phyloP scores from a whole-genome alignment of 768 basidiomycete species.

The Tremella yokohamensis region DNA sequence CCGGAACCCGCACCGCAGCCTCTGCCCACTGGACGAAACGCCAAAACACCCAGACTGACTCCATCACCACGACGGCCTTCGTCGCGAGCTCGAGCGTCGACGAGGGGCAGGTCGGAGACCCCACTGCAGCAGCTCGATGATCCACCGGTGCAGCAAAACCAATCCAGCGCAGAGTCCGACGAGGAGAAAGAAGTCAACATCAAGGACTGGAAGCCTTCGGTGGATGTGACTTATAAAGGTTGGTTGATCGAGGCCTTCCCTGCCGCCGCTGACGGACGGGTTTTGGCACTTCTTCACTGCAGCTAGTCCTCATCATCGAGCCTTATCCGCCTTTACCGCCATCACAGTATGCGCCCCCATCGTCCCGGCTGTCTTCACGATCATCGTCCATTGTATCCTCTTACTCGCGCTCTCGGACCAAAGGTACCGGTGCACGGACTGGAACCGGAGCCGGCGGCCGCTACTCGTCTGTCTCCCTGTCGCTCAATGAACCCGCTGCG shows the following conservation, averaged over 20 bases:
- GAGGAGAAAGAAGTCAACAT: conserved; percentile 30
- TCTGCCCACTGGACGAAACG: too few relatives aligned
- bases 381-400: conserved; percentile 40
- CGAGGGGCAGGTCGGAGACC: neutral
- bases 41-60: conserved; percentile 8
- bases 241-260: conserved; percentile 1
- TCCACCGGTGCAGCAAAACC: too few relatives aligned
- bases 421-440: conserved; percentile 10
- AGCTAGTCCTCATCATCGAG: conserved; percentile 49
- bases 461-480: conserved; percentile 27
- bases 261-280: conserved; percentile 22
- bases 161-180: conserved; percentile 20
- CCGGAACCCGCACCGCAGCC: conserved; percentile 9
- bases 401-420: conserved; percentile 40
- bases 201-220: conserved; percentile 48
- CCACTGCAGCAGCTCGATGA: too few relatives aligned
- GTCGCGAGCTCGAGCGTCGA: neutral
- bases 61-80: neutral
- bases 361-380: conserved; percentile 40
- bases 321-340: conserved; percentile 47
- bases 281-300: conserved; percentile 48
- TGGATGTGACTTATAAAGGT: conserved; percentile 46
- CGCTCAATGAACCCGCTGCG: conserved; percentile 11
- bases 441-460: conserved; percentile 8
- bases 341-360: conserved; percentile 36